Base-by-base conservation (phyloP, 768 basidiomycete species). In the Boletus tomentosulus region DNA sequence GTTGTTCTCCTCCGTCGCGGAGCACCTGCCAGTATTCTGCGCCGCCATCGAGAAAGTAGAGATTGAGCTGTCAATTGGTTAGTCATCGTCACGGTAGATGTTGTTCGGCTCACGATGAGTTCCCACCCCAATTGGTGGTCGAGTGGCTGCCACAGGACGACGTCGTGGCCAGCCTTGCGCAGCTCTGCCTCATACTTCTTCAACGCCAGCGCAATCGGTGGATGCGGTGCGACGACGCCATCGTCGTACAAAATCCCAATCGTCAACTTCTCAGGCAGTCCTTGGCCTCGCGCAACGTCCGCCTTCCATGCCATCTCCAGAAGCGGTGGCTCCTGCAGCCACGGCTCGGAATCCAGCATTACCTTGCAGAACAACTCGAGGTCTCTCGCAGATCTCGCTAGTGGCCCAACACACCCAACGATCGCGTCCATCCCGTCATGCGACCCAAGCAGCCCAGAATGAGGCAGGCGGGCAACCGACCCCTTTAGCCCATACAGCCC, bases 401-500 rank as follows among this genome's bases (percentile, higher is more conserved):
- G 55, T 34, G 79, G 79, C 2, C 79, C 79, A 19, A 78, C 71
- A 39, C 72, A 77, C 46, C 81, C 81, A 41, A 78, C 56, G 50
- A 81, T 76, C 51, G 74, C 76, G 48, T 82, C 80, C 74, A 81
- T 79, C 19, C 80, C 80, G 54, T 77, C 74, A 55, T 77, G 76
- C 28, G 78, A 77, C 47, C 78, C 76, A 42, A 73, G 57, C 39
- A 80, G 69, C 25, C 78, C 79, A 1, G 75, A 76, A 63, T 81
- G 79, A 37, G 80, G 79, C 56, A 80, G 68, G 41, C 80, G 76
- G 24, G 72, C 75, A 44, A 80, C 77, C 15, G 79, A 79, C 19
- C 73, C 74, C 57, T 77, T 75, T 37, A 78, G 61, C 24, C 75
- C 76, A 38, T 77, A 78, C 31, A 79, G 47, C 31, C 75, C 75